Conservation (phyloP, 139 green algal genomes). For the Ettlia oleoabundans region DNA sequence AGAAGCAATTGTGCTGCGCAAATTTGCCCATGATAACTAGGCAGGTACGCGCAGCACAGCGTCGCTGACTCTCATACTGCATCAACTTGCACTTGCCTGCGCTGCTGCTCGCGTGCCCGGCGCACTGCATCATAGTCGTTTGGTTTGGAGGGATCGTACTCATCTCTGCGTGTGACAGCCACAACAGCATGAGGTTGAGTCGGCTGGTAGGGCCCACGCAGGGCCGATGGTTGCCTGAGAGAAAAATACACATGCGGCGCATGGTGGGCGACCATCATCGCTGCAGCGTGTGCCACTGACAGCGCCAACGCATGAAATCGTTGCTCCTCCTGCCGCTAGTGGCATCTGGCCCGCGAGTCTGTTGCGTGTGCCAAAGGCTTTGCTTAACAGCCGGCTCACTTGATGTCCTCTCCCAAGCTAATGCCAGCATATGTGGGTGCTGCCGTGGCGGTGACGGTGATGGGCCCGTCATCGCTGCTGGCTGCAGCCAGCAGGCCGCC, state of each 20-base stretch:
- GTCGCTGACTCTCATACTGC: no score
- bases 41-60: no score
- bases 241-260: no score
- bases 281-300: background rate
- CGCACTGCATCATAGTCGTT: slow-evolving; percentile 91
- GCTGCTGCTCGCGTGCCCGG: slow-evolving; percentile 35
- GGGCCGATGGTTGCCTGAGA: no score
- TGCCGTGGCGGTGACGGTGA: slow-evolving; percentile 22
- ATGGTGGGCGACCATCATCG: no score
- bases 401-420: slow-evolving; percentile 37
- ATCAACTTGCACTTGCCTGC: no score
- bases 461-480: slow-evolving; percentile 8
- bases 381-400: background rate
- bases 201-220: no score
- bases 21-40: no score
- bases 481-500: slow-evolving; percentile 33
- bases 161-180: slow-evolving; percentile 70
- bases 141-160: slow-evolving; percentile 91
- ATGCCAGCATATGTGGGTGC: slow-evolving; percentile 1
- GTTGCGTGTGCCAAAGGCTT: background rate
- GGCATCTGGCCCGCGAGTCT: background rate
- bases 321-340: no score
- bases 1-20: no score
- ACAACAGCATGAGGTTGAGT: no score
- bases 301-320: no score